Percentiles rank a stretch among this genome's conserved stretches.
These are phyloP conservation scores for Ophiostoma ulmi DNA, from an alignment of 2,329 filamentous ascomycete species.

Conservation along the genomic window DNA sequence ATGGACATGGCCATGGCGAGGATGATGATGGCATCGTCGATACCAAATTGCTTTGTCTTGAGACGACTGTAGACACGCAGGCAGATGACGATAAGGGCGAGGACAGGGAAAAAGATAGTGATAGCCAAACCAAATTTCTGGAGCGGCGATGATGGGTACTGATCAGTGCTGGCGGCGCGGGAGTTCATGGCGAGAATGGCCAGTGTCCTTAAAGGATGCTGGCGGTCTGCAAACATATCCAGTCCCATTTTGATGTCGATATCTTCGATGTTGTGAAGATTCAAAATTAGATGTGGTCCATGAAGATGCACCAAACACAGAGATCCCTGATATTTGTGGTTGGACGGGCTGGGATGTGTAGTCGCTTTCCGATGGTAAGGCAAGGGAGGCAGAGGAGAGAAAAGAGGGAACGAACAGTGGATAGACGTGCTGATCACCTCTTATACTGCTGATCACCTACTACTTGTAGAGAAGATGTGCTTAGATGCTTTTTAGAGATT, in stretches of 20 bases:
- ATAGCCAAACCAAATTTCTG: conserved; percentile 29
- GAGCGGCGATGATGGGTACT: conserved; percentile 24
- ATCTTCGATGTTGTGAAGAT: background rate
- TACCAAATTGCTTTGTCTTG: conserved; percentile 27
- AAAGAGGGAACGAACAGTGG: background rate
- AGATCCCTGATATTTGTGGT: background rate
- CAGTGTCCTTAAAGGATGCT: conserved; percentile 4
- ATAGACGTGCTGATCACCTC: background rate
- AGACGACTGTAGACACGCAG: conserved; percentile 30
- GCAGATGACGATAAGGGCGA: conserved; percentile 29
- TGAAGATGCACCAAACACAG: background rate
- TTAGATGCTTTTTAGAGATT: background rate
- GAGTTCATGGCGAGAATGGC: background rate
- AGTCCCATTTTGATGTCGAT: background rate
- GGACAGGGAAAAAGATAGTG: conserved; percentile 30
- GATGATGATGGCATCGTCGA: conserved; percentile 25
- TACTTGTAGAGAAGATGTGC: conserved; percentile 13
- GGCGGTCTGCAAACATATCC: background rate
- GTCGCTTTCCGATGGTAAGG: background rate
- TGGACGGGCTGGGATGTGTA: background rate
- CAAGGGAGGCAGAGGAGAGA: background rate
- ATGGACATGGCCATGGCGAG: conserved; percentile 25
- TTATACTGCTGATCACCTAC: conserved; percentile 22
- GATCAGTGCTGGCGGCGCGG: conserved; percentile 1
- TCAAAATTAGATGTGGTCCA: background rate